These are phyloP conservation scores for Osmanthus fragrans DNA, from an alignment of 257 asterid species.

Conservation along the genomic window DNA sequence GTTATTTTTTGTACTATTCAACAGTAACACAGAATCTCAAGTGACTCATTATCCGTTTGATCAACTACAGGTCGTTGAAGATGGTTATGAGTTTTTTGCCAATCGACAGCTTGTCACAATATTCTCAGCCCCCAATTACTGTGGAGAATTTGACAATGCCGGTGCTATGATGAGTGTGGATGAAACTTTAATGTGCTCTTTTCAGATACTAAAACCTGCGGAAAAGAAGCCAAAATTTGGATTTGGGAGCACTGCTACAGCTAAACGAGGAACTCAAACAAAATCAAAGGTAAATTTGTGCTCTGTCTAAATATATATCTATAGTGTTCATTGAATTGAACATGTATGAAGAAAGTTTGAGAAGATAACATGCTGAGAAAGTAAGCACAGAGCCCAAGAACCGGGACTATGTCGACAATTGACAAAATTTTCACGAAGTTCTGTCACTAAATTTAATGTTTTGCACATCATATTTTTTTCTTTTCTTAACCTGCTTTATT, in stretches of 20 bases:
- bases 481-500: background rate
- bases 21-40: background rate
- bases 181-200: conserved; percentile 82
- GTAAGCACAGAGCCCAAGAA: background rate
- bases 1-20: background rate
- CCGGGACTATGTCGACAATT: background rate
- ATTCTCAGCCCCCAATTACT: conserved; percentile 82
- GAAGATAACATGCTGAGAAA: background rate
- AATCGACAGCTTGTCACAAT: conserved; percentile 76
- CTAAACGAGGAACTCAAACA: conserved; percentile 48
- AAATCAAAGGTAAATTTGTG: conserved; percentile 52
- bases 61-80: conserved; percentile 62
- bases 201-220: conserved; percentile 75
- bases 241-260: conserved; percentile 60
- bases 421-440: background rate
- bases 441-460: background rate
- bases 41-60: conserved; percentile 7
- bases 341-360: background rate
- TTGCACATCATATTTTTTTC: background rate
- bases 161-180: conserved; percentile 92
- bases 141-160: conserved; percentile 81
- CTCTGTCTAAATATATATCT: background rate
- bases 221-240: conserved; percentile 75
- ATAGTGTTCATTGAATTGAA: background rate
- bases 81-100: conserved; percentile 89